Conservation (phyloP, 768 basidiomycete genomes). For the Psilocybe tampanensis region DNA sequence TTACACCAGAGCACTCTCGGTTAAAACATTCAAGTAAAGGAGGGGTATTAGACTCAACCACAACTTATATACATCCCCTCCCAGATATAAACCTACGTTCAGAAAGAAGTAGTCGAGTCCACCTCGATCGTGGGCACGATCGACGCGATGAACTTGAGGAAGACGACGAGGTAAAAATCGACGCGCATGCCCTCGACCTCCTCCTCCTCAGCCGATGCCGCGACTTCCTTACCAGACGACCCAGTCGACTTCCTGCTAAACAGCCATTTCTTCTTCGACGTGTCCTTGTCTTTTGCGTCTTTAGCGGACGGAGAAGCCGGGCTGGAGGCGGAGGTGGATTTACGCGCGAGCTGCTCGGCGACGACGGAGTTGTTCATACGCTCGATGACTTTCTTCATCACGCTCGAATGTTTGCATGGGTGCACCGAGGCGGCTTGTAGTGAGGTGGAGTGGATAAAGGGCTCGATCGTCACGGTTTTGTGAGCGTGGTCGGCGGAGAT, state of each 20-base stretch:
- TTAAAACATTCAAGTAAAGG: neutral
- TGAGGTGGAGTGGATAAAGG: conserved; percentile 90
- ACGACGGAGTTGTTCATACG: conserved; percentile 92
- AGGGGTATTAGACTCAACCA: neutral
- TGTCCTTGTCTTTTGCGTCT: conserved; percentile 41
- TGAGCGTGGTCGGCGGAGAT: conserved; percentile 96
- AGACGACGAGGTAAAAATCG: conserved; percentile 97
- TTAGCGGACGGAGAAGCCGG: conserved; percentile 22
- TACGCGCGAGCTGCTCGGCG: conserved; percentile 78
- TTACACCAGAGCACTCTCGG: neutral
- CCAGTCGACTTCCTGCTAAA: conserved; percentile 77
- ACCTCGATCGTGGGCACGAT: conserved; percentile 99
- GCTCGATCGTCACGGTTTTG: conserved; percentile 98
- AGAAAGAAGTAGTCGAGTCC: conserved; percentile 84
- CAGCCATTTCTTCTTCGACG: conserved; percentile 81
- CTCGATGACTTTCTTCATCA: conserved; percentile 99
- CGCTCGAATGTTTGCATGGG: conserved; percentile 97
- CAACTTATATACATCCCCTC: conserved; percentile 1
- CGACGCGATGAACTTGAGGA: conserved; percentile 98
- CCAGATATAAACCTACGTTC: conserved; percentile 10
- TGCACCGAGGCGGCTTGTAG: conserved; percentile 93
- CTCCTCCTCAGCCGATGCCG: conserved; percentile 51
- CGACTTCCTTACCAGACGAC: conserved; percentile 56
- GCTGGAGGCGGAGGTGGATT: conserved; percentile 33
- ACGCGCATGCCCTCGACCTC: conserved; percentile 91